These are phyloP conservation scores for Penicillium cinerascens DNA, from an alignment of 495 filamentous ascomycete species.

Conservation along the genomic window DNA sequence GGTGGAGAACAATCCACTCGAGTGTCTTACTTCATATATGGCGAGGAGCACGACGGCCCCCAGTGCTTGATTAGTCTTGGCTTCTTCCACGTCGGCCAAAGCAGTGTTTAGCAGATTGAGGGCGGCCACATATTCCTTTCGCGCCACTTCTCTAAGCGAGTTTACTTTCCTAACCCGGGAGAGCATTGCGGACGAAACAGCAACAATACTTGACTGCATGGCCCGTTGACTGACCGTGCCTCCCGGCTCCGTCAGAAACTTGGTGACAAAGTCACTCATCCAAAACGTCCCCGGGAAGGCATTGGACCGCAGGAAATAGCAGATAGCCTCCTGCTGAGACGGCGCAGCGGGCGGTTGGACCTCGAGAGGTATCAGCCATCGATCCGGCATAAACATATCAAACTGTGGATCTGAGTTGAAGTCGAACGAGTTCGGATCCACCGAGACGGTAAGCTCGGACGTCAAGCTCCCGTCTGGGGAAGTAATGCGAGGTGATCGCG, in stretches of 20 bases:
- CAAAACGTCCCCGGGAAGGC: constrained; percentile 34
- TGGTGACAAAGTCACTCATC: constrained; percentile 25
- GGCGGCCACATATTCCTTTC: constrained; percentile 46
- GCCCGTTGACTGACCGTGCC: constrained; percentile 28
- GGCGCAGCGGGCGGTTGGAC: constrained; percentile 23
- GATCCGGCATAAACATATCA: constrained; percentile 1
- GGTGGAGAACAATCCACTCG: neutral
- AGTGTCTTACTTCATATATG: constrained; percentile 42
- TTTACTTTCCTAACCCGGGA: constrained; percentile 37
- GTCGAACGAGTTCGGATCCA: constrained; percentile 13
- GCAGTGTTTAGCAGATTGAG: constrained; percentile 51
- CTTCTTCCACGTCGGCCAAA: constrained; percentile 49
- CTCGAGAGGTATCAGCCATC: constrained; percentile 15
- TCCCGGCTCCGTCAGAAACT: constrained; percentile 17
- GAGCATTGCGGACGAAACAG: constrained; percentile 51
- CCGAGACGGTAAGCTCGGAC: constrained; percentile 2
- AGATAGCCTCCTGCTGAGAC: constrained; percentile 35
- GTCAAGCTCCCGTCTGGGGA: constrained; percentile 20
- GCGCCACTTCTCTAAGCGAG: constrained; percentile 36
- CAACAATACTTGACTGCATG: constrained; percentile 42
- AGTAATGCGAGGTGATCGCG: constrained; percentile 14
- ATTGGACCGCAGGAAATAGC: constrained; percentile 45
- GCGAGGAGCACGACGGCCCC: constrained; percentile 58
- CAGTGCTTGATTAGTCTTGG: constrained; percentile 58
- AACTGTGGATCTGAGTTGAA: constrained; percentile 20